phyloP scores from a whole-genome alignment of 208 protist species.

The Porcisia hertigi region DNA sequence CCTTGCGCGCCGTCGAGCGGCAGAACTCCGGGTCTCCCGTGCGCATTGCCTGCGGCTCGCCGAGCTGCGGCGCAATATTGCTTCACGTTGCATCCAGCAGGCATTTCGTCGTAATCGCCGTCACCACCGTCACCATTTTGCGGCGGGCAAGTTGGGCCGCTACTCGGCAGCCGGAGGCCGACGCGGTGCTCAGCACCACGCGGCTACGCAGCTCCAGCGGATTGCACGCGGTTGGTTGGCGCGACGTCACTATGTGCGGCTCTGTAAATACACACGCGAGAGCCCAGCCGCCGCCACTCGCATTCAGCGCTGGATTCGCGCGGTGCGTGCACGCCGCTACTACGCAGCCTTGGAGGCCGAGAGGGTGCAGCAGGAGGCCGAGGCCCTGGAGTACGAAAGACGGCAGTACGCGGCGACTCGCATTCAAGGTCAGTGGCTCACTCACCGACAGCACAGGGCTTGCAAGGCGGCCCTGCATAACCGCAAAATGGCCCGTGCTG shows the following conservation, averaged over 20 bases:
- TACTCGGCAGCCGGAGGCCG: constrained; percentile 13
- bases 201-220: constrained; percentile 64
- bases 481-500: constrained; percentile 35
- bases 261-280: constrained; percentile 33
- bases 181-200: constrained; percentile 35
- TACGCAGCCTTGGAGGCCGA: constrained; percentile 20
- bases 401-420: constrained; percentile 30
- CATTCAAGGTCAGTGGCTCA: constrained; percentile 29
- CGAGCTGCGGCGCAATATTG: constrained; percentile 47
- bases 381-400: constrained; percentile 17
- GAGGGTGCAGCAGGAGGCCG: constrained; percentile 28
- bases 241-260: constrained; percentile 32
- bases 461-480: constrained; percentile 29
- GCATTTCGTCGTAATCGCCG: constrained; percentile 40
- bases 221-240: constrained; percentile 72
- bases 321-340: constrained; percentile 30
- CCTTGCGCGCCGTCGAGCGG: constrained; percentile 37
- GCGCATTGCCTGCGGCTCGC: constrained; percentile 27
- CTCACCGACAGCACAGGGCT: constrained; percentile 20
- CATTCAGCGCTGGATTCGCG: constrained; percentile 66
- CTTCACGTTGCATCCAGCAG: constrained; percentile 62
- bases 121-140: constrained; percentile 30
- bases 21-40: constrained; percentile 27
- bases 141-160: constrained; percentile 3
- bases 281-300: constrained; percentile 32